phyloP scores from a whole-genome alignment of 2,329 filamentous ascomycete species.

The Talaromyces sp. region DNA sequence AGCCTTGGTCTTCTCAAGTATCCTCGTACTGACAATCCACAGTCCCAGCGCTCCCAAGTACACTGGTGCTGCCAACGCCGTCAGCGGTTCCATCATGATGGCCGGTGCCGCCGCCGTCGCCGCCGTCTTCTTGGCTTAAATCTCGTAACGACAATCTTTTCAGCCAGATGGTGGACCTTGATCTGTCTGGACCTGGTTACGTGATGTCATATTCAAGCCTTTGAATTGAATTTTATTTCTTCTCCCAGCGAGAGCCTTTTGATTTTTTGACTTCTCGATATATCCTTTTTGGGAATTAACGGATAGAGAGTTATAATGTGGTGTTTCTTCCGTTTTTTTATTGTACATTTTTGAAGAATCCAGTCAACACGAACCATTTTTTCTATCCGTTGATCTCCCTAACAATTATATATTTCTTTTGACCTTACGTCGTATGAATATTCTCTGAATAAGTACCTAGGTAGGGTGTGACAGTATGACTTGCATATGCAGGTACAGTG shows the following conservation, averaged over 20 bases:
- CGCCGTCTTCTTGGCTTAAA: conserved; percentile 37
- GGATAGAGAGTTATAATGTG: conserved; percentile 14
- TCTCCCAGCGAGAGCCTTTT: conserved; percentile 1
- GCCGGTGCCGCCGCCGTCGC: conserved; percentile 34
- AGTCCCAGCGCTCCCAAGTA: conserved; percentile 26
- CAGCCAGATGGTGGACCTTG: background rate
- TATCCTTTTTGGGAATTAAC: conserved; percentile 3
- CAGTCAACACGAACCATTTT: conserved; percentile 10
- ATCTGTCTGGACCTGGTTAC: background rate
- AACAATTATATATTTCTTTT: background rate
- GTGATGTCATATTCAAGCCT: conserved; percentile 2
- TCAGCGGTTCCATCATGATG: conserved; percentile 32
- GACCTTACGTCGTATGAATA: background rate
- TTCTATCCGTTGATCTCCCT: background rate
- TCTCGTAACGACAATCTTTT: conserved; percentile 20
- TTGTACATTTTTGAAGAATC: conserved; percentile 14
- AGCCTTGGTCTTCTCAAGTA: background rate
- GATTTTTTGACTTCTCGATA: conserved; percentile 8
- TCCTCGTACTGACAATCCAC: conserved; percentile 4
- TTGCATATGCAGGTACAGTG: background rate
- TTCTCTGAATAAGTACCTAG: too few species aligned
- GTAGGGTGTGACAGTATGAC: background rate
- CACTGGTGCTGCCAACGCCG: conserved; percentile 34
- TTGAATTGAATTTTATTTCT: background rate
- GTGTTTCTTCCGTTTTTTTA: conserved; percentile 10